Percentiles rank a stretch among this genome's conserved stretches.
Evolutionary conservation across 805 yeast species (phyloP).

Genomic region (Cyberlindnera euphorbiiphila): DNA sequence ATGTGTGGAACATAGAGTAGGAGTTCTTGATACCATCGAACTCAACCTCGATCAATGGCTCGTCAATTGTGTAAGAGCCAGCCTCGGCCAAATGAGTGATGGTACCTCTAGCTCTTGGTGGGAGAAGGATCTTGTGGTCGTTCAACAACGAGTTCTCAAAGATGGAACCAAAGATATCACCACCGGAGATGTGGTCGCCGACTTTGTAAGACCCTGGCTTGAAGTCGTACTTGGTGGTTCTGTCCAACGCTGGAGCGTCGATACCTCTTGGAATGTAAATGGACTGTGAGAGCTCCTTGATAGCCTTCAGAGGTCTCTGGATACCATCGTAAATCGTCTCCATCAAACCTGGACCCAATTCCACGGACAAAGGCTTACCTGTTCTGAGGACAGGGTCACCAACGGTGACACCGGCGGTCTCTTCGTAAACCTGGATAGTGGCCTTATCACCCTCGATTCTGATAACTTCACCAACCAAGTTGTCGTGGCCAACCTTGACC

Average conservation of each 20-base stretch:
- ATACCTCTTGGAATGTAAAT: slow-evolving; percentile 99
- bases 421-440: slow-evolving; percentile 98
- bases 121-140: slow-evolving; percentile 91
- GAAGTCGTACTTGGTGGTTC: slow-evolving; percentile 81
- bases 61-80: slow-evolving; percentile 90
- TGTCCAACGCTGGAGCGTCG: slow-evolving; percentile 90
- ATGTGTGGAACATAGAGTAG: slow-evolving; percentile 94
- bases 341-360: slow-evolving; percentile 98
- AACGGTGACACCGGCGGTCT: slow-evolving; percentile 98
- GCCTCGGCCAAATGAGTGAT: slow-evolving; percentile 82
- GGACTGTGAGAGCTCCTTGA: slow-evolving; percentile 80
- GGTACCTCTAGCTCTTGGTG: slow-evolving; percentile 99
- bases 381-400: slow-evolving; percentile 99
- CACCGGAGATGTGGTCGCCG: slow-evolving; percentile 98
- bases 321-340: slow-evolving; percentile 99
- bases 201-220: slow-evolving; percentile 74
- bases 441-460: slow-evolving; percentile 96
- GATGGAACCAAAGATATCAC: slow-evolving; percentile 92
- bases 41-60: slow-evolving; percentile 87
- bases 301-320: slow-evolving; percentile 96
- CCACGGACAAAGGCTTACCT: slow-evolving; percentile 98
- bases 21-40: slow-evolving; percentile 79
- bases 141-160: slow-evolving; percentile 90
- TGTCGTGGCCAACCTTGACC: slow-evolving; percentile 96
- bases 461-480: slow-evolving; percentile 96